These are phyloP conservation scores for Colletotrichum tanaceti DNA, from an alignment of 2,329 filamentous ascomycete species.

Conservation along the genomic window DNA sequence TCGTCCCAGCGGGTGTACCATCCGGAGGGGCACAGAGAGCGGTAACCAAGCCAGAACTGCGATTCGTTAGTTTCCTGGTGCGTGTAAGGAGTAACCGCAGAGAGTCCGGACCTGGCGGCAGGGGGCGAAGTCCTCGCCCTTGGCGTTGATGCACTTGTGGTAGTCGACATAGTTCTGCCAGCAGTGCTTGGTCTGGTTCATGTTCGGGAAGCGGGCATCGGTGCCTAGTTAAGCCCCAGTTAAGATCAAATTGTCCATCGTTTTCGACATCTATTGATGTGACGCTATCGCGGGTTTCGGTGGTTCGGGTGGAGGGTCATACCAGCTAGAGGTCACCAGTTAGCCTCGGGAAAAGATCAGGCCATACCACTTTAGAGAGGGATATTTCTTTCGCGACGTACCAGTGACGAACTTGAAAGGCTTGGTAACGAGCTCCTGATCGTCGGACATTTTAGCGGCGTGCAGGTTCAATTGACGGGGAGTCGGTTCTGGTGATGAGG, in stretches of 20 bases:
- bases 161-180: slow-evolving; percentile 99
- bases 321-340: slow-evolving; percentile 57
- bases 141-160: slow-evolving; percentile 99
- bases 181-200: slow-evolving; percentile 99
- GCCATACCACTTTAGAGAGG: slow-evolving; percentile 50
- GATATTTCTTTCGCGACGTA: slow-evolving; percentile 64
- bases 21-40: slow-evolving; percentile 94
- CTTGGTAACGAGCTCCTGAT: slow-evolving; percentile 86
- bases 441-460: slow-evolving; percentile 86
- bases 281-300: slow-evolving; percentile 44
- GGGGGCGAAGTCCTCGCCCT: slow-evolving; percentile 97
- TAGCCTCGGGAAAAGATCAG: slow-evolving; percentile 55
- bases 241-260: slow-evolving; percentile 13
- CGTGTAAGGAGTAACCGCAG: slow-evolving; percentile 1
- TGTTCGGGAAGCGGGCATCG: slow-evolving; percentile 98
- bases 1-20: slow-evolving; percentile 98
- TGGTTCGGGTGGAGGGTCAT: slow-evolving; percentile 46
- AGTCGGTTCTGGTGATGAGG: slow-evolving; percentile 46
- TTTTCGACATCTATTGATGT: slow-evolving; percentile 46
- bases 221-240: slow-evolving; percentile 74
- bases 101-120: slow-evolving; percentile 83
- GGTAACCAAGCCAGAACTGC: slow-evolving; percentile 96
- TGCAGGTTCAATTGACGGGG: slow-evolving; percentile 45
- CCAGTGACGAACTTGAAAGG: slow-evolving; percentile 99
- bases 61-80: slow-evolving; percentile 43